Percentiles rank a stretch among this genome's conserved stretches.
Evolutionary conservation across 1,139 yeast species (phyloP).

Genomic region (Hyphopichia buzzinii): DNA sequence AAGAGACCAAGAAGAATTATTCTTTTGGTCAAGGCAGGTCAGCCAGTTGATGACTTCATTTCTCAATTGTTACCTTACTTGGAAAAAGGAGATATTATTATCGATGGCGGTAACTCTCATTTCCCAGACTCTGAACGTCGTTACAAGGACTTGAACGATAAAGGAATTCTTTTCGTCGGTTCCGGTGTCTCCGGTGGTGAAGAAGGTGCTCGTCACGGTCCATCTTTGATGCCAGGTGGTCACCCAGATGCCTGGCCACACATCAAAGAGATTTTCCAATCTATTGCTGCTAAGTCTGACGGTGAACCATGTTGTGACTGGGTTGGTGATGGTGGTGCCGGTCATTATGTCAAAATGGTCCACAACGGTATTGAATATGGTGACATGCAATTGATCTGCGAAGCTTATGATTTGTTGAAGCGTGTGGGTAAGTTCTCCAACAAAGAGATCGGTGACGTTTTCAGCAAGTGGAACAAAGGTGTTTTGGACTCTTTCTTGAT

Average conservation of each 20-base stretch:
- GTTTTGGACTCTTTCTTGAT: conserved; percentile 95
- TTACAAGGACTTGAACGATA: conserved; percentile 78
- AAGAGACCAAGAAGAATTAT: conserved; percentile 97
- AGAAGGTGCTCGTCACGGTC: conserved; percentile 99
- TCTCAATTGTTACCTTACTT: conserved; percentile 83
- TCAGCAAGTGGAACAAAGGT: conserved; percentile 93
- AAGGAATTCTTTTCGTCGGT: conserved; percentile 93
- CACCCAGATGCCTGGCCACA: conserved; percentile 98
- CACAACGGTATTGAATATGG: conserved; percentile 99
- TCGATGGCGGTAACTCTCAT: conserved; percentile 99
- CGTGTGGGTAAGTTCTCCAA: conserved; percentile 88
- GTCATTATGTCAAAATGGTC: conserved; percentile 99
- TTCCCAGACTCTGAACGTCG: conserved; percentile 99
- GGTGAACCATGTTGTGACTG: conserved; percentile 99
- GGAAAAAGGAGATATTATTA: conserved; percentile 97
- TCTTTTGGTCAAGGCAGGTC: conserved; percentile 94
- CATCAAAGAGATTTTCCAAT: conserved; percentile 94
- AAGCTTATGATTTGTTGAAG: conserved; percentile 95
- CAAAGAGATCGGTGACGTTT: conserved; percentile 92
- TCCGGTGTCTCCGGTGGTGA: conserved; percentile 99
- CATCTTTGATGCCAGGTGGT: conserved; percentile 99
- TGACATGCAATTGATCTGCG: conserved; percentile 99
- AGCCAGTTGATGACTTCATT: conserved; percentile 90
- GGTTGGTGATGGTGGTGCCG: conserved; percentile 99
- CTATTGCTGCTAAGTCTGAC: conserved; percentile 92